Base-by-base conservation (phyloP, 2,329 filamentous ascomycete species). In the Calonectria ilicicola region DNA sequence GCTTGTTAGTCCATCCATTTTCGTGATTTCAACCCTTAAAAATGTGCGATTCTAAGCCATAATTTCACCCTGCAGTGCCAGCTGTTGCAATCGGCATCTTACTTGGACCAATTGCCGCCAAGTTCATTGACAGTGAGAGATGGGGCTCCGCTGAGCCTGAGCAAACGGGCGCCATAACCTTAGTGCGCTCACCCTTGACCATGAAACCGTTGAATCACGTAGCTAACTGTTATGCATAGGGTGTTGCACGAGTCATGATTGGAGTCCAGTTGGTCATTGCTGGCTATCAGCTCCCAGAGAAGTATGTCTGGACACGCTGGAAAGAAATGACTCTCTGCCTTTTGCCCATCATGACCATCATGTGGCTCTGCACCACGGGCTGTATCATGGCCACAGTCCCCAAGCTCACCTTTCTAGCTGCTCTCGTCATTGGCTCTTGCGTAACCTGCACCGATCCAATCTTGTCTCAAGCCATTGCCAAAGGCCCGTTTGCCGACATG, bases 401-500 rank as follows among this genome's bases (percentile, higher is more conserved):
- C 0, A 88, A 89, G 27, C 72, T 92, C 10, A 87, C 87, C 0
- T 83, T 91, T 19, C 83, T 91, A 2, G 84, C 88, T 2, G 86
- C 89, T 1, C 82, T 92, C 44, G 89, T 90, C 21, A 90, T 92
- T 70, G 90, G 86, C 2, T 89, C 90, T 0, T 91, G 89, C 63
- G 90, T 92, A 12, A 91, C 90, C 2, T 91, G 87, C 68, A 92
- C 90, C 0, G 91, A 92, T 72, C 90, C 90, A 0, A 85, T 92
- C 21, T 83, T 92, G 4, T 91, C 90, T 0, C 90, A 92, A 75
- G 89, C 90, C 27, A 86, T 92, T 15, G 91, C 90, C 21, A 92
- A 92, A 78, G 90, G 90, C 0, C 88, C 89, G 0, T 81, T 93
- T 75, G 86, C 91, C 0, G 90, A 92, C 76, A 91, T 91, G 72